A percentile compares a stretch with the other conserved stretches of the same genome.
Evolutionary conservation across 257 asterid genomes (phyloP).

Genomic region (Penstemon eatonii): DNA sequence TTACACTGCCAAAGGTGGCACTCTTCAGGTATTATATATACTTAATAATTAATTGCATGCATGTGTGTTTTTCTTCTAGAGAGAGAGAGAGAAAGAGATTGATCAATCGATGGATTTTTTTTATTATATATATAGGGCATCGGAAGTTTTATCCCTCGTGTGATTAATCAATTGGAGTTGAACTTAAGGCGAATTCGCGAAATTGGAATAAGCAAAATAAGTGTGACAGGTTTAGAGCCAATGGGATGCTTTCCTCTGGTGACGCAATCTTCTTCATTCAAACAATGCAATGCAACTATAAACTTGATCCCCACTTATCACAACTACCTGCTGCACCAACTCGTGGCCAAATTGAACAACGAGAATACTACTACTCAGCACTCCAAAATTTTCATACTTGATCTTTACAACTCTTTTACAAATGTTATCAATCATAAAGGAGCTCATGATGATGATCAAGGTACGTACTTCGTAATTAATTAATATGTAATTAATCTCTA

Average conservation of each 20-base stretch:
- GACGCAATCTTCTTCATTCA: slow-evolving; percentile 47
- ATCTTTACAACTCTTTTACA: slow-evolving; percentile 62
- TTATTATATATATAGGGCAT: slow-evolving; percentile 41
- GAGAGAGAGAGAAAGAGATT: no score
- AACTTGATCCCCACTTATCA: slow-evolving; percentile 56
- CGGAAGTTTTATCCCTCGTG: slow-evolving; percentile 45
- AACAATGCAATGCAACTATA: slow-evolving; percentile 59
- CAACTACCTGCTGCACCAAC: slow-evolving; percentile 52
- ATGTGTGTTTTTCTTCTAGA: not conserved
- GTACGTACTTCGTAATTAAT: slow-evolving; percentile 13
- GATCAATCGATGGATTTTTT: no score
- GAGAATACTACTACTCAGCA: slow-evolving; percentile 25
- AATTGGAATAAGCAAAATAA: slow-evolving; percentile 61
- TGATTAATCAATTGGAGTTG: slow-evolving; percentile 53
- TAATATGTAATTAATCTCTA: no score
- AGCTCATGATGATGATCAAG: slow-evolving; percentile 26
- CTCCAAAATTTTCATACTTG: slow-evolving; percentile 47
- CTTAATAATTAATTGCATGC: not conserved
- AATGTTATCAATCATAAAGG: slow-evolving; percentile 41
- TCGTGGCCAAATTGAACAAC: slow-evolving; percentile 48
- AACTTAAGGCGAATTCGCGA: slow-evolving; percentile 42
- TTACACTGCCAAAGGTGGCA: slow-evolving; percentile 50
- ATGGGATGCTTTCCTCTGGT: slow-evolving; percentile 79
- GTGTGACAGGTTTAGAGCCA: slow-evolving; percentile 61
- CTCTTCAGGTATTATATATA: slow-evolving; percentile 46